Evolutionary conservation across 371 early-diverging fungal species (phyloP).

Genomic region (Fennellomyces sp.): DNA sequence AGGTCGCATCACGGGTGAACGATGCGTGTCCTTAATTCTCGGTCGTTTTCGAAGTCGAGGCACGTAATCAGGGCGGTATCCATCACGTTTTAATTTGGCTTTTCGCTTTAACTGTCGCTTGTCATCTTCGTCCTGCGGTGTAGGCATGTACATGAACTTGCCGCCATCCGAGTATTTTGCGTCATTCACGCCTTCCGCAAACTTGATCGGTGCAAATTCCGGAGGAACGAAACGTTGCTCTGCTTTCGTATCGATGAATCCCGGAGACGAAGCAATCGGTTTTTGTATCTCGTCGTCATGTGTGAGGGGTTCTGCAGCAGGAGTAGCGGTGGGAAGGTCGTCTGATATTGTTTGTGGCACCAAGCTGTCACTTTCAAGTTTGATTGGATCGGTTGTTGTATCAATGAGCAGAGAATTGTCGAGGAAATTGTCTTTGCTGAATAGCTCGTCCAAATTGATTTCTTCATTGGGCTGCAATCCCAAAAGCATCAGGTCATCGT

Average conservation of each 20-base stretch:
- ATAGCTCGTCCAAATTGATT: slow-evolving; percentile 3
- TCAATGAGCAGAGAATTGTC: not conserved
- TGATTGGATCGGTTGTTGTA: not conserved
- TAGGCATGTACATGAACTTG: slow-evolving; percentile 42
- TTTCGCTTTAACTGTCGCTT: not conserved
- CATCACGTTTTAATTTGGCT: slow-evolving; percentile 12
- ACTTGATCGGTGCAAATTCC: slow-evolving; percentile 49
- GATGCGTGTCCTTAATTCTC: slow-evolving; percentile 5
- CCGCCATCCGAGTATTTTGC: slow-evolving; percentile 50
- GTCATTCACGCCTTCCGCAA: slow-evolving; percentile 38
- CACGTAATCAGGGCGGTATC: slow-evolving; percentile 47
- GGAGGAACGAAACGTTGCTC: slow-evolving; percentile 31
- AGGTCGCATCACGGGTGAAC: not conserved
- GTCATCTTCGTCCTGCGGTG: not conserved
- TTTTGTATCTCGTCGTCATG: too few relatives aligned
- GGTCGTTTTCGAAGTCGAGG: slow-evolving; percentile 21
- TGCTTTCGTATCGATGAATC: not conserved
- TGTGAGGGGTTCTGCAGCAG: too few relatives aligned
- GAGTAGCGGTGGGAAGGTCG: not conserved
- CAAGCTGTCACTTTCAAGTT: not conserved
- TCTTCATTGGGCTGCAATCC: not conserved
- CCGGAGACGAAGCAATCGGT: too few relatives aligned
- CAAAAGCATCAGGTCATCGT: not conserved
- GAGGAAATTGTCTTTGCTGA: not conserved
- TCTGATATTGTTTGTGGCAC: not conserved